Evolutionary conservation across 2,329 filamentous ascomycete genomes (phyloP), one percentile per base, ranked within the genome.

Genomic region (Fusarium sp.): DNA sequence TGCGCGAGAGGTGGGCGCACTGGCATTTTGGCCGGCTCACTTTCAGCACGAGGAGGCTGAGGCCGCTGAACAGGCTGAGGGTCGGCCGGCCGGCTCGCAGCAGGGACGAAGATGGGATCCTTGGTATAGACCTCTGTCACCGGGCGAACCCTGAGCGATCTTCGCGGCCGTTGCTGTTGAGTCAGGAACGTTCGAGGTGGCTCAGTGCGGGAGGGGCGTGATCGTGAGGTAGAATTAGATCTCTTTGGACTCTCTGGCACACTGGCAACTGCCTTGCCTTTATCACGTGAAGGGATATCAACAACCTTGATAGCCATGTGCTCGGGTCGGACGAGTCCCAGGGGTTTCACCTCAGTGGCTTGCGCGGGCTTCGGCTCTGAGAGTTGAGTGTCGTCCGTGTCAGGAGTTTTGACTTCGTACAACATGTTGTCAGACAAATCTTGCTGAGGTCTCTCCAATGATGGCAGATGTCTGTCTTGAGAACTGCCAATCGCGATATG

Each of bases 61-160:
- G 62, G 54, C 38, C 68, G 66, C 9, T 59, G 55, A 8, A 39
- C n/a, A 28, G 62, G 31, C 48, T 54, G 54, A 23, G 57, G 35
- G 41, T 73, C 72, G 24, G 28, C 38, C 5, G 68, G 29, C 21
- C 72, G 61, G 41, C 70, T 74, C n/a, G 63, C 53, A 24, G 56
- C 72, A 21, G 72, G 72, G 18, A 54, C 57, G 44, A 73, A 74
- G 42, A 74, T 74, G 15, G 72, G 66, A 29, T 74, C 72, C 48
- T 74, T 74, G 6, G 63, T 72, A 12, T 71, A 74, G n/a, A 74
- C 58, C 52, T 74, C 72, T 35, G 72, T 74, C 13, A 63, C 68
- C 7, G 72, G 72, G 16, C 72, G 72, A 42, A 68, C 53, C 23
- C 64, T 74, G 16, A 61, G 20, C 15, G 72, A 63, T 39, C 63